Conservation (phyloP, 345 rosid species). For the Eucalyptus victrix region DNA sequence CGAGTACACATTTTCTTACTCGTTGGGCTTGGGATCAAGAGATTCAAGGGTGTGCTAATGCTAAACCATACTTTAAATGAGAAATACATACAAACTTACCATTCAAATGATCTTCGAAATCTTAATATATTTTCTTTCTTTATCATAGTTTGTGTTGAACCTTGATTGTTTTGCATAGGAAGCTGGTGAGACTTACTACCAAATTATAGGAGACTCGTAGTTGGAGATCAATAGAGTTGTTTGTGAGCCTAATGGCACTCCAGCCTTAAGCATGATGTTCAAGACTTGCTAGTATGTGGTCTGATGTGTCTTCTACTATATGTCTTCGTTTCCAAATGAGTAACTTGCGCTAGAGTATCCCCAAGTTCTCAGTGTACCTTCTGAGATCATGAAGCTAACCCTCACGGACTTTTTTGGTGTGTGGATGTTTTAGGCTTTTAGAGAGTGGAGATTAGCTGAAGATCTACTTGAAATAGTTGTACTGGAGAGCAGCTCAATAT, state of each 20-base stretch:
- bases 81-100: neutral
- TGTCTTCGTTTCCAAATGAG: neutral
- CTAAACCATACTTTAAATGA: neutral
- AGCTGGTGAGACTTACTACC: slow-evolving; percentile 39
- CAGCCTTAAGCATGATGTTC: slow-evolving; percentile 40
- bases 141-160: neutral
- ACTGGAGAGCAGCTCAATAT: neutral
- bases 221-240: slow-evolving; percentile 32
- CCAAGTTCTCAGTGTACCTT: neutral
- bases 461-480: neutral
- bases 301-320: neutral
- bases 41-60: neutral
- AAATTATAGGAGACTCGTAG: slow-evolving; percentile 46
- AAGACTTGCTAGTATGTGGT: slow-evolving; percentile 44
- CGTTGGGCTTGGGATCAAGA: neutral
- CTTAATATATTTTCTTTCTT: neutral
- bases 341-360: neutral
- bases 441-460: slow-evolving; percentile 1
- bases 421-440: slow-evolving; percentile 11
- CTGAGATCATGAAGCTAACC: neutral
- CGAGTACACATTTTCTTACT: no score
- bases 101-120: neutral
- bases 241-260: slow-evolving; percentile 28
- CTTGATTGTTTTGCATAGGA: slow-evolving; percentile 5
- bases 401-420: neutral